Percentiles rank a stretch among this genome's conserved stretches.
Evolutionary conservation across 2,329 filamentous ascomycete species (phyloP).

Genomic region (Rhexocercosporidium sp.): DNA sequence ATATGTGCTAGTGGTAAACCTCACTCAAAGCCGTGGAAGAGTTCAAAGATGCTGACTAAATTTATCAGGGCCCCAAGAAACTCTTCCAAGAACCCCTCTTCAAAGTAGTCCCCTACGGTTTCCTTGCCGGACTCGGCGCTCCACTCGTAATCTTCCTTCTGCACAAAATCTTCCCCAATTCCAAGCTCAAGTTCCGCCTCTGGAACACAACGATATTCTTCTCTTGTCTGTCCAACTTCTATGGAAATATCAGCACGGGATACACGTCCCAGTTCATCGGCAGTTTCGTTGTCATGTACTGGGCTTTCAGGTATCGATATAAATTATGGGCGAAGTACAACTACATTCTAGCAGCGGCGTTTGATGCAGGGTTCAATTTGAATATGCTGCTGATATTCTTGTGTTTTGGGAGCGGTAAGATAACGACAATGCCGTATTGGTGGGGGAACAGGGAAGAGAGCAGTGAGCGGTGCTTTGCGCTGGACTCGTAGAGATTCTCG

Average conservation of each 20-base stretch:
- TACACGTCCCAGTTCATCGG: constrained; percentile 61
- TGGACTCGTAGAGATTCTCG: constrained; percentile 33
- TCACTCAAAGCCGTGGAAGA: not conserved
- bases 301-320: constrained; percentile 59
- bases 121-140: constrained; percentile 53
- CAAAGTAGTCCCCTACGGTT: constrained; percentile 56
- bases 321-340: constrained; percentile 65
- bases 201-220: constrained; percentile 69
- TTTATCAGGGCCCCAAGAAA: constrained; percentile 48
- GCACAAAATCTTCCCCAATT: constrained; percentile 57
- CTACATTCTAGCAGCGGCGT: constrained; percentile 65
- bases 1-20: constrained; percentile 59
- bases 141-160: constrained; percentile 56
- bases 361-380: constrained; percentile 67
- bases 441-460: constrained; percentile 64
- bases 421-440: constrained; percentile 64
- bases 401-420: constrained; percentile 61
- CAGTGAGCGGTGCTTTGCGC: constrained; percentile 63
- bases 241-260: constrained; percentile 66
- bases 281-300: constrained; percentile 64
- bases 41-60: not conserved
- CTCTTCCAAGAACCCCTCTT: constrained; percentile 57
- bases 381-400: constrained; percentile 66
- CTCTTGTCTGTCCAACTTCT: constrained; percentile 58
- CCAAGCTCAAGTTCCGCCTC: constrained; percentile 52